phyloP scores from a whole-genome alignment of 2,329 filamentous ascomycete genomes.

The Eutypella sp. region DNA sequence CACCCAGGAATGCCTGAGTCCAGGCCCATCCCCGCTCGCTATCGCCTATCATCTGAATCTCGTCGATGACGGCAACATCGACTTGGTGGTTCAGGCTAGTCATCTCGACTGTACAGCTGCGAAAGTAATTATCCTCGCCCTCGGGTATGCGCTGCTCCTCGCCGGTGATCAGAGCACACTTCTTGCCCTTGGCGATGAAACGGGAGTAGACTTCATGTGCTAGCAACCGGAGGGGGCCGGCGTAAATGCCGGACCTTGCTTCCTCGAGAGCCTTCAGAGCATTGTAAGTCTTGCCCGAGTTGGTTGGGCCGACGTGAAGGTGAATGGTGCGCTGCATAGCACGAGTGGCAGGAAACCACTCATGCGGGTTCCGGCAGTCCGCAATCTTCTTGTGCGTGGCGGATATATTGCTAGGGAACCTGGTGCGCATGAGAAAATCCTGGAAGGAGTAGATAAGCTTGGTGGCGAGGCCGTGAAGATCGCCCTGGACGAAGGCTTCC shows the following conservation, averaged over 20 bases:
- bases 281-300: constrained; percentile 96
- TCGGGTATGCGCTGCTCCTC: constrained; percentile 76
- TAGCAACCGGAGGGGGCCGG: constrained; percentile 80
- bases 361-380: constrained; percentile 82
- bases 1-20: constrained; percentile 84
- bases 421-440: constrained; percentile 53
- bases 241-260: constrained; percentile 75
- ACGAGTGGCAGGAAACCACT: constrained; percentile 88
- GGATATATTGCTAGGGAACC: constrained; percentile 52
- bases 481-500: constrained; percentile 52
- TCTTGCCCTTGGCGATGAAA: constrained; percentile 69
- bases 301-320: constrained; percentile 92
- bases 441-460: constrained; percentile 66
- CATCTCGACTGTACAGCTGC: constrained; percentile 95
- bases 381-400: constrained; percentile 60
- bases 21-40: constrained; percentile 82
- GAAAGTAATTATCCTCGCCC: constrained; percentile 53
- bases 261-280: constrained; percentile 80
- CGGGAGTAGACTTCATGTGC: constrained; percentile 95
- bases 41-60: constrained; percentile 95
- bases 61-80: constrained; percentile 93
- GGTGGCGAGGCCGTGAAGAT: constrained; percentile 44
- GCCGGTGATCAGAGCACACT: constrained; percentile 80
- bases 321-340: constrained; percentile 77
- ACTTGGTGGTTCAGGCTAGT: constrained; percentile 49